These are phyloP conservation scores for Xylaria sp. DNA, from an alignment of 2,329 filamentous ascomycete genomes.

Conservation along the genomic window DNA sequence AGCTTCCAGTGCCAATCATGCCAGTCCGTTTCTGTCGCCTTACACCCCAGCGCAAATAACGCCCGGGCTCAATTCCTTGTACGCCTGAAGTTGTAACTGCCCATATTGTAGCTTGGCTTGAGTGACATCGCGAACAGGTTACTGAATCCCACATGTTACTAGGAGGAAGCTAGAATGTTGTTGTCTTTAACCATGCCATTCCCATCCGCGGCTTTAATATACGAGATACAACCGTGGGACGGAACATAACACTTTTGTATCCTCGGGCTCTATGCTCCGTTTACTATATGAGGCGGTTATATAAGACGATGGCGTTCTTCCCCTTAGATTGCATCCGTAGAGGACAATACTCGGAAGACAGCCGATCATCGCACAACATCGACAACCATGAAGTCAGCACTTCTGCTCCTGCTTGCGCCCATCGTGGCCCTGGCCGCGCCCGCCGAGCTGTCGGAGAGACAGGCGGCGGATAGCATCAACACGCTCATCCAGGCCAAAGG, in stretches of 20 bases:
- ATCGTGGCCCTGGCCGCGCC: constrained; percentile 50
- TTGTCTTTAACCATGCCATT: neutral
- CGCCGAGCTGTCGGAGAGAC: constrained; percentile 50
- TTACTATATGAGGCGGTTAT: constrained; percentile 13
- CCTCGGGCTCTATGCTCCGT: constrained; percentile 30
- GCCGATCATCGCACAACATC: constrained; percentile 4
- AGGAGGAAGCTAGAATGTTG: neutral
- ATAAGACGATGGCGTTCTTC: constrained; percentile 10
- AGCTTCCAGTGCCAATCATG: neutral
- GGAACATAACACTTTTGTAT: constrained; percentile 25
- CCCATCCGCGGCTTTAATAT: constrained; percentile 19
- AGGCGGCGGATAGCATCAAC: constrained; percentile 62
- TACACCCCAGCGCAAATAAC: neutral
- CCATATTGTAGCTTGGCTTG: neutral
- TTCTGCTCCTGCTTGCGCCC: constrained; percentile 52
- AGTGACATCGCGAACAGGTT: neutral
- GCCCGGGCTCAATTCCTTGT: neutral
- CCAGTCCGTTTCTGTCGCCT: neutral
- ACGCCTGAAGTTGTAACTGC: neutral
- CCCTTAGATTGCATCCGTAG: neutral
- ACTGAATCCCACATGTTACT: neutral
- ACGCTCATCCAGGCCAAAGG: constrained; percentile 67
- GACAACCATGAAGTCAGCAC: constrained; percentile 47
- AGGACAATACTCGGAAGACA: neutral
- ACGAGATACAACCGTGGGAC: constrained; percentile 18